These are phyloP conservation scores for Brasenia schreberi DNA, from an alignment of 164 flowering plant genomes.

Conservation along the genomic window DNA sequence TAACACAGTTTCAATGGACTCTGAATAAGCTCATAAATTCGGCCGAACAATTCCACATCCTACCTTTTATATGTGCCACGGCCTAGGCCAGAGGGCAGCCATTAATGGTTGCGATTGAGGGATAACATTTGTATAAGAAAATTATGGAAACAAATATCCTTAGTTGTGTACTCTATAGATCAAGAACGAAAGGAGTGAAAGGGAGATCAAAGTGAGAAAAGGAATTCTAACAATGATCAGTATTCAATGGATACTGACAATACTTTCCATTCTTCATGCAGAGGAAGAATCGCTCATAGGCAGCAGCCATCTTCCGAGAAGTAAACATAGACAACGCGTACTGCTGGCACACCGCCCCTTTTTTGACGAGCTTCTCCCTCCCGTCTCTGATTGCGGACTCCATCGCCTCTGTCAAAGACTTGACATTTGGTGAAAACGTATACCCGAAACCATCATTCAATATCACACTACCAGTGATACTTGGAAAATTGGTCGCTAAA, in stretches of 20 bases:
- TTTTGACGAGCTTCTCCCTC: conserved; percentile 28
- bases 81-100: no score
- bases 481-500: conserved; percentile 73
- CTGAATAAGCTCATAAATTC: no score
- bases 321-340: conserved; percentile 73
- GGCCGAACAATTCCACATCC: no score
- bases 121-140: no score
- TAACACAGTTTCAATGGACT: no score
- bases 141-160: no score
- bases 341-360: conserved; percentile 50
- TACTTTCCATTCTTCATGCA: conserved; percentile 58
- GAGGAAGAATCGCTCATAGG: conserved; percentile 75
- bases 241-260: conserved; percentile 34
- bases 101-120: no score
- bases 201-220: not conserved
- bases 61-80: no score
- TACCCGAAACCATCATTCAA: conserved; percentile 64
- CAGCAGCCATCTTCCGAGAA: conserved; percentile 66
- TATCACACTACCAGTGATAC: conserved; percentile 59
- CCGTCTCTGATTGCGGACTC: conserved; percentile 58
- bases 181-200: no score
- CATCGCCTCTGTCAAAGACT: conserved; percentile 50
- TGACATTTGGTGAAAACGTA: conserved; percentile 79
- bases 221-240: not conserved
- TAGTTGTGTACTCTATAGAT: no score